Percentiles rank a stretch among this genome's conserved stretches.
These are phyloP conservation scores for Aspergillus biplanus DNA, from an alignment of 495 filamentous ascomycete species.

Conservation along the genomic window DNA sequence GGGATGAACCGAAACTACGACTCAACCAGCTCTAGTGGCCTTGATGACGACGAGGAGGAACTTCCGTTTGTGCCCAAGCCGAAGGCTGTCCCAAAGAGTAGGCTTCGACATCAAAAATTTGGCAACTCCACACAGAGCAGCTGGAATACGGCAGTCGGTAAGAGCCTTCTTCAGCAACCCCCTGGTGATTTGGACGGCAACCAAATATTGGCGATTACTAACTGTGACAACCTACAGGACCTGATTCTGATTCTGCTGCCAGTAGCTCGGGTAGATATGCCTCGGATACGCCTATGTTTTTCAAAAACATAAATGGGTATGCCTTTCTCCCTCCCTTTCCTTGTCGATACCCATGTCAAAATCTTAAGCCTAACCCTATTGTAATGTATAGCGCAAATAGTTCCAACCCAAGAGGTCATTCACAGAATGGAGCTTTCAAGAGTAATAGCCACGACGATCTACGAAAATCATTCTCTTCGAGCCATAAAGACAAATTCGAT, in stretches of 20 bases:
- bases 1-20: conserved; percentile 29
- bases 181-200: neutral
- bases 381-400: neutral
- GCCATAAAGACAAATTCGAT: conserved; percentile 54
- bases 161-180: conserved; percentile 24
- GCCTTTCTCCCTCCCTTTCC: neutral
- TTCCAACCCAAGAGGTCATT: conserved; percentile 18
- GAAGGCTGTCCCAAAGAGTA: conserved; percentile 50
- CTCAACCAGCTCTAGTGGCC: conserved; percentile 45
- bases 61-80: conserved; percentile 33
- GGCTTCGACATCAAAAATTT: conserved; percentile 42
- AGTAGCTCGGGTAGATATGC: conserved; percentile 29
- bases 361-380: neutral
- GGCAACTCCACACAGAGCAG: conserved; percentile 32
- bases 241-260: conserved; percentile 42
- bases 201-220: neutral
- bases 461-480: conserved; percentile 70
- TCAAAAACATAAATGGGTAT: conserved; percentile 21
- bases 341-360: neutral
- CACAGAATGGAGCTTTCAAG: conserved; percentile 29
- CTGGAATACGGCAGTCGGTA: conserved; percentile 37
- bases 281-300: conserved; percentile 24
- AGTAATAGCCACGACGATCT: conserved; percentile 74
- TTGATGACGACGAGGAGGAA: conserved; percentile 32
- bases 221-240: conserved; percentile 32